These are phyloP conservation scores for Polymyxa betae DNA, from an alignment of 208 protist species.

Conservation along the genomic window DNA sequence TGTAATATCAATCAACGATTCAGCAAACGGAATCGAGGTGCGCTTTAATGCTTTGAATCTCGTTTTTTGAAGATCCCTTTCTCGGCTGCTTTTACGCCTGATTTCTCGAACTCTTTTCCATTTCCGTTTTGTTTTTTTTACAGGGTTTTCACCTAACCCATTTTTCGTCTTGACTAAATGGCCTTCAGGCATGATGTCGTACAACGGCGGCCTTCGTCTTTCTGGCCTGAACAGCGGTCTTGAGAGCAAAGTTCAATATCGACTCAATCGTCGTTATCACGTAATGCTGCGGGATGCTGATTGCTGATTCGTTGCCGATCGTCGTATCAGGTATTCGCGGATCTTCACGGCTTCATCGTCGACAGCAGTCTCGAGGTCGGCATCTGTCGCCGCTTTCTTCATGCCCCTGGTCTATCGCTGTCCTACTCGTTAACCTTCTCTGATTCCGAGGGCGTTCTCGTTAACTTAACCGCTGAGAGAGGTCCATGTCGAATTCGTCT, in stretches of 20 bases:
- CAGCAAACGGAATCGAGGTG: not conserved
- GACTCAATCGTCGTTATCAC: not conserved
- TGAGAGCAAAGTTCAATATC: not conserved
- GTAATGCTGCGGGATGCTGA: not conserved
- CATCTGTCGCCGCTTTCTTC: not conserved
- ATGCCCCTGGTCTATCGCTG: not conserved
- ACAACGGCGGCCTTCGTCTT: slow-evolving; percentile 7
- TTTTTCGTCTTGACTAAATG: not conserved
- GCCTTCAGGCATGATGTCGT: not conserved
- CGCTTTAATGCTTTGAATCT: not conserved
- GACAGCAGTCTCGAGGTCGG: not conserved
- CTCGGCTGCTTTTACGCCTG: not conserved
- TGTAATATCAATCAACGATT: not conserved
- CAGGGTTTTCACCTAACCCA: no score
- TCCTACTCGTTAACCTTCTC: not conserved
- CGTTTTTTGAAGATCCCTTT: not conserved
- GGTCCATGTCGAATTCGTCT: not conserved
- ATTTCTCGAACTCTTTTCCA: not conserved
- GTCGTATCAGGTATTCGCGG: not conserved
- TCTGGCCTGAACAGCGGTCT: not conserved
- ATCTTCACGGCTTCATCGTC: not conserved
- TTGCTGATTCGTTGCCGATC: not conserved
- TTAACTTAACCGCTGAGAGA: not conserved
- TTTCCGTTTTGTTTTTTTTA: no score
- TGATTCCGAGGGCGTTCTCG: not conserved